Conservation (phyloP, 371 early-diverging fungal species). For the Sanchytrium tribonematis region DNA sequence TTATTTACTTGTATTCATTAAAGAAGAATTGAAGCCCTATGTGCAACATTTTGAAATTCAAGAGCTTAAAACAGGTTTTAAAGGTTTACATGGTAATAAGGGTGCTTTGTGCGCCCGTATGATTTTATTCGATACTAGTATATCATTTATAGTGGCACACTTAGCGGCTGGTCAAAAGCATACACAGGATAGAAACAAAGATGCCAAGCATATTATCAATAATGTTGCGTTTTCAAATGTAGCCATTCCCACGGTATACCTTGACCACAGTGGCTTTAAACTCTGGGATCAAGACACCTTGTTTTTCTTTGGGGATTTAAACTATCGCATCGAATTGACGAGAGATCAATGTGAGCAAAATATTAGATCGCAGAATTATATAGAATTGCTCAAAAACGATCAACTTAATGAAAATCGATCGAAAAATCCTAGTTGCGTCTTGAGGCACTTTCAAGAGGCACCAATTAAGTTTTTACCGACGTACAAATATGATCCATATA, state of each 20-base stretch:
- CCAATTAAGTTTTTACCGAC: conserved; percentile 43
- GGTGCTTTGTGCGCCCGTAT: conserved; percentile 55
- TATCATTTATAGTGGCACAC: conserved; percentile 60
- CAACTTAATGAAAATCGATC: conserved; percentile 7
- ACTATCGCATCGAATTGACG: conserved; percentile 41
- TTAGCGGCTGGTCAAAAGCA: conserved; percentile 54
- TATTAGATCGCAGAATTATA: conserved; percentile 15
- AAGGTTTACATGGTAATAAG: conserved; percentile 65
- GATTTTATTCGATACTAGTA: conserved; percentile 35
- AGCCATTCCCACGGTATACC: conserved; percentile 6
- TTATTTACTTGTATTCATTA: too few species aligned
- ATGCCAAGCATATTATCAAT: conserved; percentile 36
- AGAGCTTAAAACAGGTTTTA: conserved; percentile 63
- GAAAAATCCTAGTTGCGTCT: conserved; percentile 3
- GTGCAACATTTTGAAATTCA: too few species aligned
- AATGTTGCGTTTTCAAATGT: conserved; percentile 19
- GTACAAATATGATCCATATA: conserved; percentile 47
- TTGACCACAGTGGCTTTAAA: neutral
- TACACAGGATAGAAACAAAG: conserved; percentile 35
- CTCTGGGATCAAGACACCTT: conserved; percentile 38
- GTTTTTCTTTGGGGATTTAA: conserved; percentile 47
- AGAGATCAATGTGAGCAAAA: conserved; percentile 25
- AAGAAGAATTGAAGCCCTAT: too few species aligned
- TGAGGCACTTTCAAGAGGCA: conserved; percentile 31
- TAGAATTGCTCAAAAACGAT: conserved; percentile 27